Percentiles rank a stretch among this genome's conserved stretches.
phyloP scores from a whole-genome alignment of 2,329 filamentous ascomycete genomes.

The Trichoderma atroviride region DNA sequence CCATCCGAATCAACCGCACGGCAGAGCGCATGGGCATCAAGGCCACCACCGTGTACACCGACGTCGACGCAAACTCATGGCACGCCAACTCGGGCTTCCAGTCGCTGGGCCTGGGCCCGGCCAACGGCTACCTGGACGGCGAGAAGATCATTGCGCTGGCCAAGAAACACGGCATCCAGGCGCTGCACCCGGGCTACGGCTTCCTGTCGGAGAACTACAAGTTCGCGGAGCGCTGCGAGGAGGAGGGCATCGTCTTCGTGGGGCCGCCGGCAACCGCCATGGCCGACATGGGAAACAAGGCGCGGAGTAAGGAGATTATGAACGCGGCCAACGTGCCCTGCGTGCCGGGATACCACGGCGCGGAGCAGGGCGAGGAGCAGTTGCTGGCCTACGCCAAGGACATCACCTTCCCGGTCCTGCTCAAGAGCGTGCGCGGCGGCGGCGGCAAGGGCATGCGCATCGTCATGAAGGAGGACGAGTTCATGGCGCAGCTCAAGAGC shows the following conservation, averaged over 20 bases:
- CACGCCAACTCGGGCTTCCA: conserved; percentile 85
- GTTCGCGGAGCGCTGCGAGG: conserved; percentile 85
- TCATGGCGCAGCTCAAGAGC: conserved; percentile 68
- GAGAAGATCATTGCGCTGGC: conserved; percentile 89
- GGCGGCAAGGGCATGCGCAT: conserved; percentile 86
- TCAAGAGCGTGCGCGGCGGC: conserved; percentile 80
- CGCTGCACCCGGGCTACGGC: conserved; percentile 94
- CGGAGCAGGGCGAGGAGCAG: conserved; percentile 70
- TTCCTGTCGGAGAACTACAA: conserved; percentile 92
- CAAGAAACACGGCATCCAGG: conserved; percentile 82
- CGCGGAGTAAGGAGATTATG: conserved; percentile 95
- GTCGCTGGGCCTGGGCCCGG: conserved; percentile 79
- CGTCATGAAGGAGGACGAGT: conserved; percentile 68
- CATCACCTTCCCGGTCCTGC: conserved; percentile 68
- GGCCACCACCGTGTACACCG: conserved; percentile 93
- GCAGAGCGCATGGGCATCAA: conserved; percentile 86
- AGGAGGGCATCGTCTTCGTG: conserved; percentile 91
- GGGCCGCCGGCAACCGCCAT: conserved; percentile 83
- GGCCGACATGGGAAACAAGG: conserved; percentile 92
- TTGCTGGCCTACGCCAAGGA: conserved; percentile 71
- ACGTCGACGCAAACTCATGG: conserved; percentile 83
- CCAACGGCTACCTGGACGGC: conserved; percentile 88
- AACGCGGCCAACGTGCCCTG: conserved; percentile 90
- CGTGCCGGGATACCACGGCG: conserved; percentile 92
- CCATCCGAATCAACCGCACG: conserved; percentile 86